These are phyloP conservation scores for Chloris gayana DNA, from an alignment of 176 grass and related monocot species.

Conservation along the genomic window DNA sequence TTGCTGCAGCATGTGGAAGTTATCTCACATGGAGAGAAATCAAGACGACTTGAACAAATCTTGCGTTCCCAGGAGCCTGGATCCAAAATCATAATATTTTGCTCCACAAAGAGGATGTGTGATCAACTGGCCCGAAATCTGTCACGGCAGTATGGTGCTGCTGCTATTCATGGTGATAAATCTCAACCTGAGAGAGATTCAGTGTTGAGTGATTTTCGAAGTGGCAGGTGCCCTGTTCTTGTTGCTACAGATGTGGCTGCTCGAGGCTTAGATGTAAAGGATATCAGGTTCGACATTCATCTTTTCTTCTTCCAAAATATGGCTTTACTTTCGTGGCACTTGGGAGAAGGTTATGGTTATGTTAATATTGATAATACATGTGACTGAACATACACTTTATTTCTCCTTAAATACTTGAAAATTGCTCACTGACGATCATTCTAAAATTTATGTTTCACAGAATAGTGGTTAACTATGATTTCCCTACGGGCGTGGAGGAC, in stretches of 20 bases:
- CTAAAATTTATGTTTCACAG: conserved; percentile 40
- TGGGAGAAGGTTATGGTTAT: neutral
- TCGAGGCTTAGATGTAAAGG: conserved; percentile 88
- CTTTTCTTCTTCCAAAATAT: conserved; percentile 20
- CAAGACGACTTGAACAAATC: conserved; percentile 81
- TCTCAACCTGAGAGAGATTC: conserved; percentile 92
- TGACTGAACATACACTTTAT: neutral
- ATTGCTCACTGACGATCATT: conserved; percentile 16
- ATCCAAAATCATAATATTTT: conserved; percentile 93
- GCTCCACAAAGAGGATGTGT: conserved; percentile 98
- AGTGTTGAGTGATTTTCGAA: conserved; percentile 82
- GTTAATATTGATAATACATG: neutral
- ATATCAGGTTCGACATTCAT: conserved; percentile 62
- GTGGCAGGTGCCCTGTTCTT: conserved; percentile 67
- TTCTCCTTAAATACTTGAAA: neutral
- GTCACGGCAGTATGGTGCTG: conserved; percentile 58
- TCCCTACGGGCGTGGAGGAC: conserved; percentile 84
- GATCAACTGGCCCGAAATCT: conserved; percentile 74
- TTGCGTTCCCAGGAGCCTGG: conserved; percentile 74
- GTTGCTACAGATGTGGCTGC: conserved; percentile 97
- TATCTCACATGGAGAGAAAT: conserved; percentile 69
- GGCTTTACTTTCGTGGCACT: conserved; percentile 9
- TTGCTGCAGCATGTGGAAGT: conserved; percentile 72
- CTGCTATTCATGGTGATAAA: conserved; percentile 97
- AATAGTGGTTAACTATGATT: conserved; percentile 77